These are phyloP conservation scores for Fraxinus ornus DNA, from an alignment of 305 asterid genomes.

Conservation along the genomic window DNA sequence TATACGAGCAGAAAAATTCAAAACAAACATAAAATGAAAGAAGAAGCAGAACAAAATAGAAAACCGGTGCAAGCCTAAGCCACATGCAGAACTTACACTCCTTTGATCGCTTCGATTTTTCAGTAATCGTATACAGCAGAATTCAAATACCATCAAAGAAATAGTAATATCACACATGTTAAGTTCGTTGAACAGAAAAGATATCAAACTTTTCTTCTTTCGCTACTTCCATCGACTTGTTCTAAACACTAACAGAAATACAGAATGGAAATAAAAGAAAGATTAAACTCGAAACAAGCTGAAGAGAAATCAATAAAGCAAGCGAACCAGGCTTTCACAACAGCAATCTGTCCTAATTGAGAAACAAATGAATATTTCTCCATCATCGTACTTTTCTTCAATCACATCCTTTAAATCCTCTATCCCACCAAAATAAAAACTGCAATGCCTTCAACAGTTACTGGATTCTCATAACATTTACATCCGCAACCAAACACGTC, in stretches of 20 bases:
- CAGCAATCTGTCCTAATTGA: background rate
- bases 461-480: background rate
- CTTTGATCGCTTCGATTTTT: background rate
- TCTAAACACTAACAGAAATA: background rate
- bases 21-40: conserved; percentile 13
- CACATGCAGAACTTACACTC: background rate
- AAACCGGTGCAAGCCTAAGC: background rate
- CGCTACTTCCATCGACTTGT: background rate
- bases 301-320: background rate
- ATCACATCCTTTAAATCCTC: background rate
- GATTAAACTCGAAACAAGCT: background rate
- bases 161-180: background rate
- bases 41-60: background rate
- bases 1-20: background rate
- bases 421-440: background rate
- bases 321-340: background rate
- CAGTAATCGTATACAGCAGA: background rate
- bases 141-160: background rate
- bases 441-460: background rate
- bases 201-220: background rate
- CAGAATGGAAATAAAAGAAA: background rate
- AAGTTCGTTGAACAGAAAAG: background rate
- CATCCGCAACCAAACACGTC: background rate
- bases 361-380: background rate
- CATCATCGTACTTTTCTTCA: background rate